These are phyloP conservation scores for Gigaspora rosea DNA, from an alignment of 192 early-diverging fungal species.

Conservation along the genomic window DNA sequence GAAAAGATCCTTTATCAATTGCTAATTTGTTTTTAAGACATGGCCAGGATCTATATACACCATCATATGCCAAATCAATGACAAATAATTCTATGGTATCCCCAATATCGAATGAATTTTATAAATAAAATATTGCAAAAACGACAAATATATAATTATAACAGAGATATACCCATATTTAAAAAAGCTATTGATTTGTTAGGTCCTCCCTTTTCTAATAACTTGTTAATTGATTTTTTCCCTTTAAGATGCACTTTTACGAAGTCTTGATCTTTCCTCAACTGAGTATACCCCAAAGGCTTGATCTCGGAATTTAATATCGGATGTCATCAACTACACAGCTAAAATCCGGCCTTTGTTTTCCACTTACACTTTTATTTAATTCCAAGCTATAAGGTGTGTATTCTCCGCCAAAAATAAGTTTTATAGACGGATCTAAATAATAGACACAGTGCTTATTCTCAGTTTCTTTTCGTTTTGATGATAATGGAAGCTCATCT, in stretches of 20 bases:
- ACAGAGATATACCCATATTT: slow-evolving; percentile 12
- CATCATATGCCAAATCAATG: slow-evolving; percentile 3
- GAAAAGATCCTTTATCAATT: slow-evolving; percentile 16
- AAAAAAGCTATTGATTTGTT: slow-evolving; percentile 21
- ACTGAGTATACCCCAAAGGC: slow-evolving; percentile 19
- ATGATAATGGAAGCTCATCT: slow-evolving; percentile 9
- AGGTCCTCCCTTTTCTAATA: slow-evolving; percentile 21
- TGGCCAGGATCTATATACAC: slow-evolving; percentile 6
- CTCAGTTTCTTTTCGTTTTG: slow-evolving; percentile 18
- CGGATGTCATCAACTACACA: slow-evolving; percentile 24
- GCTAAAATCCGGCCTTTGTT: slow-evolving; percentile 30
- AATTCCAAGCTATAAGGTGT: slow-evolving; percentile 21
- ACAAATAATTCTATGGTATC: slow-evolving; percentile 2
- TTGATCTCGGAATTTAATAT: slow-evolving; percentile 33
- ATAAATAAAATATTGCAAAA: slow-evolving; percentile 24
- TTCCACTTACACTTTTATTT: slow-evolving; percentile 9
- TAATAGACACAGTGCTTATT: slow-evolving; percentile 15
- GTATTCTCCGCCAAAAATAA: slow-evolving; percentile 24
- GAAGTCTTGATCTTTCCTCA: slow-evolving; percentile 10
- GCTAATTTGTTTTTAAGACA: slow-evolving; percentile 13
- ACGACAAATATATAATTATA: slow-evolving; percentile 21
- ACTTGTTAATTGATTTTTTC: slow-evolving; percentile 25
- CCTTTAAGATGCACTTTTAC: slow-evolving; percentile 33
- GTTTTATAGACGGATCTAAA: slow-evolving; percentile 20
- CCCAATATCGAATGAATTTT: slow-evolving; percentile 15